These are phyloP conservation scores for Phlegmacium glaucopus DNA, from an alignment of 768 basidiomycete genomes.

Conservation along the genomic window DNA sequence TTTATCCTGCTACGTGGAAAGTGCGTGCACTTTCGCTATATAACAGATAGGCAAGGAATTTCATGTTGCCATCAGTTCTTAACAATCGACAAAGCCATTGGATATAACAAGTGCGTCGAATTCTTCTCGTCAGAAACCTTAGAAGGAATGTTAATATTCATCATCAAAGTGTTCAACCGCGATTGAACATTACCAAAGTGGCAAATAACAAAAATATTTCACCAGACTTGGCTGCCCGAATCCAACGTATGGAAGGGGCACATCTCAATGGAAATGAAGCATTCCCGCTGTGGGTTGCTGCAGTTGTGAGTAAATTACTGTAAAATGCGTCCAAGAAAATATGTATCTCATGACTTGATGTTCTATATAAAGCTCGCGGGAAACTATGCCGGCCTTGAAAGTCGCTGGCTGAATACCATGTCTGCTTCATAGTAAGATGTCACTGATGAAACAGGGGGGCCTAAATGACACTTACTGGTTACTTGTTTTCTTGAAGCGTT, in stretches of 20 bases:
- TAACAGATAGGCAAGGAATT: neutral
- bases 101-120: slow-evolving; percentile 32
- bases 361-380: slow-evolving; percentile 25
- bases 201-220: slow-evolving; percentile 22
- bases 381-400: slow-evolving; percentile 27
- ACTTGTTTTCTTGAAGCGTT: too few species aligned
- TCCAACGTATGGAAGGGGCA: slow-evolving; percentile 35
- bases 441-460: neutral
- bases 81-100: slow-evolving; percentile 23
- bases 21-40: slow-evolving; percentile 8
- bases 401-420: slow-evolving; percentile 26
- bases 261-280: slow-evolving; percentile 33
- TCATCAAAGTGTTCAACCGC: slow-evolving; percentile 27
- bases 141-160: neutral
- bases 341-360: neutral
- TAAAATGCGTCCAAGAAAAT: neutral
- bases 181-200: slow-evolving; percentile 22
- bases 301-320: slow-evolving; percentile 23
- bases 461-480: neutral
- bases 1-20: slow-evolving; percentile 30
- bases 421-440: slow-evolving; percentile 29
- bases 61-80: slow-evolving; percentile 13
- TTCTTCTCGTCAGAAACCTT: neutral
- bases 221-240: slow-evolving; percentile 16
- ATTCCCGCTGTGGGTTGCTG: slow-evolving; percentile 32